phyloP scores from a whole-genome alignment of 495 filamentous ascomycete species.

The Penicillium verhagenii region DNA sequence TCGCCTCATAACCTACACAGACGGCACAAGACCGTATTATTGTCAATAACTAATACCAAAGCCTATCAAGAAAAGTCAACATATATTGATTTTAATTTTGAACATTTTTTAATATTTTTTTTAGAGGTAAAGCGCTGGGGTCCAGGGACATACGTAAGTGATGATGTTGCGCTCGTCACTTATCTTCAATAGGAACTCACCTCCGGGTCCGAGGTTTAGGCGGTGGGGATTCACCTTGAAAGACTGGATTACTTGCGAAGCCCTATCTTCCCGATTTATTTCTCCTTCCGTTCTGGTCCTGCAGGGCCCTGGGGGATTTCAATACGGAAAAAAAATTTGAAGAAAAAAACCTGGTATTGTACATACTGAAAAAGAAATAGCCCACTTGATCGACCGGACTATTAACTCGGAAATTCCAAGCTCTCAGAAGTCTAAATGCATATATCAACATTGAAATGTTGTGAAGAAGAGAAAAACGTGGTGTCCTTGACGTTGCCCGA shows the following conservation, averaged over 20 bases:
- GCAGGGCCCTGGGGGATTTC: background rate
- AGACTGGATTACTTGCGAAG: background rate
- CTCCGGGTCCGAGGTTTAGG: conserved; percentile 19
- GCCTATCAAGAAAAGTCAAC: no score
- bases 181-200: conserved; percentile 17
- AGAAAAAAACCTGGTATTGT: background rate
- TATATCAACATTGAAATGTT: background rate
- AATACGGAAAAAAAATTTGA: background rate
- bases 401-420: background rate
- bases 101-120: no score
- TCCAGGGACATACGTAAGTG: conserved; percentile 31
- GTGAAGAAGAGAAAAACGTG: background rate
- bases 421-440: background rate
- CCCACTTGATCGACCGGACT: background rate
- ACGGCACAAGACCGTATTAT: background rate
- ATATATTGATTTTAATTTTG: no score
- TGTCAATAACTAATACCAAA: background rate
- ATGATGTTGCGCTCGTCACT: conserved; percentile 26
- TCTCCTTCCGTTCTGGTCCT: background rate
- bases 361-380: no score
- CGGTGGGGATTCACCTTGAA: conserved; percentile 3
- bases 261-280: background rate
- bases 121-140: conserved; percentile 13
- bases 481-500: background rate
- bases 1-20: background rate